These are phyloP conservation scores for Psilocybe subaeruginosa DNA, from an alignment of 768 basidiomycete species.

Conservation along the genomic window DNA sequence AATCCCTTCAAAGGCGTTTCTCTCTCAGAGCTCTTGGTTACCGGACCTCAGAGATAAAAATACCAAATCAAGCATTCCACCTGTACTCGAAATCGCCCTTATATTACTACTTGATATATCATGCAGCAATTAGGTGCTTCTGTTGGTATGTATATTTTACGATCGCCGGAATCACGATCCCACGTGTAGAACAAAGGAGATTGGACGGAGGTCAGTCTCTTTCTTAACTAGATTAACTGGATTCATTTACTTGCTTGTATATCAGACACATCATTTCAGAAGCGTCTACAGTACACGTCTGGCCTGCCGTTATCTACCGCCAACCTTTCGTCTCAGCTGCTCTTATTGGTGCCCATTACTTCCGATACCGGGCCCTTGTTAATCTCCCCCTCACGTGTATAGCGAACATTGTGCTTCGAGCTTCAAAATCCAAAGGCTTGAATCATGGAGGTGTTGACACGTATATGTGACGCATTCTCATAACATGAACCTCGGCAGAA, in stretches of 20 bases:
- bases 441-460: slow-evolving; percentile 3
- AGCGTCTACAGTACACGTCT: not conserved
- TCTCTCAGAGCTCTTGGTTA: slow-evolving; percentile 4
- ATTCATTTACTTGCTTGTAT: not conserved
- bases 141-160: not conserved
- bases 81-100: not conserved
- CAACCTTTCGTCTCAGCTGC: not conserved
- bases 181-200: not conserved
- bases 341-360: slow-evolving; percentile 3
- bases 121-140: not conserved
- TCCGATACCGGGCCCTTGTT: slow-evolving; percentile 3
- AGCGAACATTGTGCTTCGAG: slow-evolving; percentile 4
- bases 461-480: slow-evolving; percentile 6
- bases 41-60: slow-evolving; percentile 9
- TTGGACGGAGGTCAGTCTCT: not conserved
- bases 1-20: not conserved
- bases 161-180: not conserved
- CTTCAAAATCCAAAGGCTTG: not conserved
- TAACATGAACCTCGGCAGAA: slow-evolving; percentile 7
- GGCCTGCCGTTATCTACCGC: not conserved
- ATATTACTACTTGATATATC: not conserved
- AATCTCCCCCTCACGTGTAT: slow-evolving; percentile 8
- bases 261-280: not conserved
- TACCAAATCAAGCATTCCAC: slow-evolving; percentile 4
- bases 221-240: slow-evolving; percentile 1